Evolutionary conservation across 345 rosid species (phyloP).

Genomic region (thale cress (Arabidopsis thaliana)): DNA sequence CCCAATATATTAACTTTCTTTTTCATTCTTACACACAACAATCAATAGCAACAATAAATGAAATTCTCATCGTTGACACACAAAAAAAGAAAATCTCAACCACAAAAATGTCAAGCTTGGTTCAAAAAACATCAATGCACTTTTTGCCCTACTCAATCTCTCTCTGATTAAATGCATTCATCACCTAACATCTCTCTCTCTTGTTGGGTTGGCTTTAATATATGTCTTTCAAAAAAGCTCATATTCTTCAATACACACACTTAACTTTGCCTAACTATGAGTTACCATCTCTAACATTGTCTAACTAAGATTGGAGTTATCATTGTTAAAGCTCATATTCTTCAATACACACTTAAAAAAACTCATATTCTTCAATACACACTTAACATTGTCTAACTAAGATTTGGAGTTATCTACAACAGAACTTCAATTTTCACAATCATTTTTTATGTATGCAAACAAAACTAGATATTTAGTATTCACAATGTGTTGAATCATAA

Average conservation of each 20-base stretch:
- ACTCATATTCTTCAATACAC: background rate
- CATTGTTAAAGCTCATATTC: too few species aligned
- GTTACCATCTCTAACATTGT: constrained; percentile 1
- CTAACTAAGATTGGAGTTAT: background rate
- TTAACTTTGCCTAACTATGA: background rate
- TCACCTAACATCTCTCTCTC: constrained; percentile 30
- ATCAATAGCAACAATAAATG: constrained; percentile 24
- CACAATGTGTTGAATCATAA: constrained; percentile 40
- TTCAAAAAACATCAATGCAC: constrained; percentile 41
- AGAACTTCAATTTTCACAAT: constrained; percentile 13
- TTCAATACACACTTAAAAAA: background rate
- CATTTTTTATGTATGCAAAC: constrained; percentile 21
- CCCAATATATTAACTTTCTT: background rate
- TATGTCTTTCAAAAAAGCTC: constrained; percentile 3
- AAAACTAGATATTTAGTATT: constrained; percentile 32
- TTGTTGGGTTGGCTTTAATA: constrained; percentile 28
- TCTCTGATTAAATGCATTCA: constrained; percentile 26
- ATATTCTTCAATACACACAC: background rate
- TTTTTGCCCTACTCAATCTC: constrained; percentile 24
- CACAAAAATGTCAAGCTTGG: constrained; percentile 23
- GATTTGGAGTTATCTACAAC: background rate
- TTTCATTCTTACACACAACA: background rate
- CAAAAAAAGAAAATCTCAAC: constrained; percentile 15
- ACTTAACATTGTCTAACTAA: too few species aligned
- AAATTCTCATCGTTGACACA: constrained; percentile 18